Evolutionary conservation across 2,329 filamentous ascomycete genomes (phyloP).

Genomic region (Sarocladiaceae sp.): DNA sequence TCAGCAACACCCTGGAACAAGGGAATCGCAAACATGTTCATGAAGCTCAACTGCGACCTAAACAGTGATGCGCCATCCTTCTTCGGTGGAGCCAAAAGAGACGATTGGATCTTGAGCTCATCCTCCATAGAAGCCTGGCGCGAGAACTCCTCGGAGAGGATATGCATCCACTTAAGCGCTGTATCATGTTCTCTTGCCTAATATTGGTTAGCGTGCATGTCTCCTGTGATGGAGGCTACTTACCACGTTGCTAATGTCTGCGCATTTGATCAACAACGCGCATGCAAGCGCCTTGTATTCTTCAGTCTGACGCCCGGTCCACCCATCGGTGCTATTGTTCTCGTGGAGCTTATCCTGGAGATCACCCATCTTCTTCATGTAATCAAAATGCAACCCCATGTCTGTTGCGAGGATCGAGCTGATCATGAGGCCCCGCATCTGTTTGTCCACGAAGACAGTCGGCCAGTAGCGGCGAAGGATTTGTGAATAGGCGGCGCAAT

Average conservation of each 20-base stretch:
- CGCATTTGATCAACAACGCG: constrained; percentile 92
- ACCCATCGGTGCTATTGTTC: constrained; percentile 63
- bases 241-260: constrained; percentile 97
- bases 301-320: constrained; percentile 71
- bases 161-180: constrained; percentile 84
- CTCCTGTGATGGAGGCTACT: constrained; percentile 31
- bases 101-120: constrained; percentile 82
- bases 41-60: constrained; percentile 89
- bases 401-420: constrained; percentile 97
- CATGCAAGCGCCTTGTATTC: constrained; percentile 79
- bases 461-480: constrained; percentile 94
- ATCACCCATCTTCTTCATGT: constrained; percentile 84
- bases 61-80: constrained; percentile 79
- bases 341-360: constrained; percentile 73
- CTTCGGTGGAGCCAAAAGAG: constrained; percentile 78
- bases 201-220: constrained; percentile 19
- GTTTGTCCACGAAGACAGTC: constrained; percentile 68
- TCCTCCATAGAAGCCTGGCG: constrained; percentile 89
- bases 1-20: constrained; percentile 86
- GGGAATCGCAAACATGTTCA: constrained; percentile 91
- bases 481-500: constrained; percentile 95
- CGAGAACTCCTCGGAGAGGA: constrained; percentile 93
- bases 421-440: constrained; percentile 88
- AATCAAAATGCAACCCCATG: constrained; percentile 95
- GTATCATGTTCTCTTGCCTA: constrained; percentile 79